Conservation (phyloP, 2,329 filamentous ascomycete genomes). For the Colletotrichum acutatum region DNA sequence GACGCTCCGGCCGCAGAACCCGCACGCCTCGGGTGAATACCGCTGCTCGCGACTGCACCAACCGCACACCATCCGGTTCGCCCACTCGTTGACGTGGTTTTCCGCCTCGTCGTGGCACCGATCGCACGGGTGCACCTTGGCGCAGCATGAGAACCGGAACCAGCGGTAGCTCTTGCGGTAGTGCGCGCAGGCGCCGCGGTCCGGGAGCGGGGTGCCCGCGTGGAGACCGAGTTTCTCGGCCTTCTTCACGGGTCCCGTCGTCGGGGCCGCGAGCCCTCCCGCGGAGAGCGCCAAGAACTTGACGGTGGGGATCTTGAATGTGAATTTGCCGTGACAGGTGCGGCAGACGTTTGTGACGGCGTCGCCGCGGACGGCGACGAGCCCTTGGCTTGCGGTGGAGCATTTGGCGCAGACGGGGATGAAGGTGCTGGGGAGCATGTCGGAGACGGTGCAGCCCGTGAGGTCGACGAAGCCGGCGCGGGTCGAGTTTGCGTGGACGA, state of each 20-base stretch:
- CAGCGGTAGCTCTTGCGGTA: conserved; percentile 70
- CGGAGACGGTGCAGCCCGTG: conserved; percentile 77
- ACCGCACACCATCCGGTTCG: conserved; percentile 85
- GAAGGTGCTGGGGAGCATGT: conserved; percentile 84
- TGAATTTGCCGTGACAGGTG: conserved; percentile 83
- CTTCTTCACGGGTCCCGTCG: conserved; percentile 53
- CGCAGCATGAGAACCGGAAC: conserved; percentile 74
- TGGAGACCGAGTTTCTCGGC: conserved; percentile 67
- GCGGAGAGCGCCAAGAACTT: conserved; percentile 79
- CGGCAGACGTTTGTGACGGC: conserved; percentile 80
- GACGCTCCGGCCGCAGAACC: conserved; percentile 76
- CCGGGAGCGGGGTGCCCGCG: conserved; percentile 66
- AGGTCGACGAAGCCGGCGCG: conserved; percentile 83
- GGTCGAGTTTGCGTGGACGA: conserved; percentile 79
- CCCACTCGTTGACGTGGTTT: conserved; percentile 83
- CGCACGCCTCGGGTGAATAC: conserved; percentile 80
- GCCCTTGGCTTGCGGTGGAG: conserved; percentile 75
- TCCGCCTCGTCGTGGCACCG: conserved; percentile 79
- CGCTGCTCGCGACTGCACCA: conserved; percentile 85
- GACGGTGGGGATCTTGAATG: conserved; percentile 80
- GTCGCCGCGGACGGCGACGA: conserved; percentile 80
- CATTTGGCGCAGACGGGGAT: conserved; percentile 81
- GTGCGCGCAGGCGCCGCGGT: conserved; percentile 65
- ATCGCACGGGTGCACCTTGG: conserved; percentile 69
- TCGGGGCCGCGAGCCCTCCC: conserved; percentile 55